Percentiles rank a stretch among this genome's conserved stretches.
These are phyloP conservation scores for Aspergillus clavatus DNA, from an alignment of 2,329 filamentous ascomycete species.

Conservation along the genomic window DNA sequence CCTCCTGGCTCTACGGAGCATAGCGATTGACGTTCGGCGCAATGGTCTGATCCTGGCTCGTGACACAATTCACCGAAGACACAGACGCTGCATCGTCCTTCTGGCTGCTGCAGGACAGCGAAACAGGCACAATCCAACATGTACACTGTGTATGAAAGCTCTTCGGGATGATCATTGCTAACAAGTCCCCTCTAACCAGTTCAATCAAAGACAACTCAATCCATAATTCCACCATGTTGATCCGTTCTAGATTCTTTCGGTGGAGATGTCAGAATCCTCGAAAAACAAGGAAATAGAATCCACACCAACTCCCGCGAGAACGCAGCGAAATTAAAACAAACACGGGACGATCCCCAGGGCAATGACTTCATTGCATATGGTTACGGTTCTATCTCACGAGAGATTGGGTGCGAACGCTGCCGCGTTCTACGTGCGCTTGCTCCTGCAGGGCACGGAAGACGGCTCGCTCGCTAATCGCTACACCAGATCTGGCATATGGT, in stretches of 20 bases:
- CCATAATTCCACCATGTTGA: not conserved
- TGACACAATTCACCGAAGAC: not conserved
- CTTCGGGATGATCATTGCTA: not conserved
- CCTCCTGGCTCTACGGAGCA: too few species aligned
- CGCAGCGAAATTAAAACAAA: not conserved
- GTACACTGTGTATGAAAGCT: too few species aligned
- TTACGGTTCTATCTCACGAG: not conserved
- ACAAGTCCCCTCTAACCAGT: not conserved
- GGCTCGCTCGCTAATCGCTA: too few species aligned
- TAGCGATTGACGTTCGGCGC: too few species aligned
- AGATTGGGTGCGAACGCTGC: too few species aligned
- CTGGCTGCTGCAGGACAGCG: not conserved
- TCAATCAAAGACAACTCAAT: not conserved
- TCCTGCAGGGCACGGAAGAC: too few species aligned
- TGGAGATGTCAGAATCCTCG: not conserved
- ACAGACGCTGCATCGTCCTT: not conserved
- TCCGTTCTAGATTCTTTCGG: not conserved
- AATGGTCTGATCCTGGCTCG: not conserved
- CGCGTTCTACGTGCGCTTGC: too few species aligned
- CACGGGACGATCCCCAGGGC: not conserved
- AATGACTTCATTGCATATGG: conserved; percentile 1
- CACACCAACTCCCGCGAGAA: not conserved
- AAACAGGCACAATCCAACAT: too few species aligned
- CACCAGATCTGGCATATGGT: not conserved
- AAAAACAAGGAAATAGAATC: not conserved